Evolutionary conservation across 345 rosid species (phyloP).

Genomic region (Rubroshorea leprosula): DNA sequence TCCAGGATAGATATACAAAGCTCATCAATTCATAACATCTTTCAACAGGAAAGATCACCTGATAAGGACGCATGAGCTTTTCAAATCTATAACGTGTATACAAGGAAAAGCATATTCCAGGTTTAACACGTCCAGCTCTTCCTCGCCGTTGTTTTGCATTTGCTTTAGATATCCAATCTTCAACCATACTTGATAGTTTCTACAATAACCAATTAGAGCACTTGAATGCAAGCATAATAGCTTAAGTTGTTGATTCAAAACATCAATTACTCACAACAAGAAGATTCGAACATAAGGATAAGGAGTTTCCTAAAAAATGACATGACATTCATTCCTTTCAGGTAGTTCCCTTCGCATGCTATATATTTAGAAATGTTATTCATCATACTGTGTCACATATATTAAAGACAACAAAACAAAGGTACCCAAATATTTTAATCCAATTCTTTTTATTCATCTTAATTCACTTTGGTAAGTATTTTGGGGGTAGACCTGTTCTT

Average conservation of each 20-base stretch:
- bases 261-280: neutral
- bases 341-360: neutral
- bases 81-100: conserved; percentile 72
- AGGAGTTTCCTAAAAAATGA: too few relatives aligned
- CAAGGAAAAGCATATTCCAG: conserved; percentile 79
- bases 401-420: too few relatives aligned
- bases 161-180: conserved; percentile 96
- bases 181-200: conserved; percentile 96
- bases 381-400: neutral
- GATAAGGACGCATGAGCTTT: conserved; percentile 84
- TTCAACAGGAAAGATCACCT: conserved; percentile 35
- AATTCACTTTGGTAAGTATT: too few relatives aligned
- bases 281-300: neutral
- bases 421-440: too few relatives aligned
- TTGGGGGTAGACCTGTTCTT: too few relatives aligned
- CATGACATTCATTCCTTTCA: neutral
- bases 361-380: neutral
- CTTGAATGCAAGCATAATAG: neutral
- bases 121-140: conserved; percentile 95
- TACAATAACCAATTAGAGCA: conserved; percentile 22
- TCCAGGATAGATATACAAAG: neutral
- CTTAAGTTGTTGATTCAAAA: neutral
- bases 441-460: too few relatives aligned
- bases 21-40: conserved; percentile 8
- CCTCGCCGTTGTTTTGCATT: conserved; percentile 86